phyloP scores from a whole-genome alignment of 2,329 filamentous ascomycete genomes.

The Ceratocystis albifundus region DNA sequence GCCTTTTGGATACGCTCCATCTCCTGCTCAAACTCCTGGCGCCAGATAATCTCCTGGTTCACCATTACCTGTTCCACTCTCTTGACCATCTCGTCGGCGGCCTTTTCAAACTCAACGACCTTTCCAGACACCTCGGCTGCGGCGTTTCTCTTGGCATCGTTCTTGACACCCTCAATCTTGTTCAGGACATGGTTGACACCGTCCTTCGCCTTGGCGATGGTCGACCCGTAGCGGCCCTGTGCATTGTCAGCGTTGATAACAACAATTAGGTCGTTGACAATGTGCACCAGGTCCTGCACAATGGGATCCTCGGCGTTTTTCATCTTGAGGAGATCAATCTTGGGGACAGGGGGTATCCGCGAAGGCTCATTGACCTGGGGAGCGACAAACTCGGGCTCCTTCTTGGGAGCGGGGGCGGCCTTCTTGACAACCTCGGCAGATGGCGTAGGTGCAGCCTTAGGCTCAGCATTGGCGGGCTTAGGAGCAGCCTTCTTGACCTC shows the following conservation, averaged over 20 bases:
- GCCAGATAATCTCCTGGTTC: slow-evolving; percentile 70
- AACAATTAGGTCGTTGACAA: slow-evolving; percentile 90
- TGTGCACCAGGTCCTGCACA: slow-evolving; percentile 85
- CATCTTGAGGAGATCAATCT: slow-evolving; percentile 68
- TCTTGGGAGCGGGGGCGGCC: slow-evolving; percentile 25
- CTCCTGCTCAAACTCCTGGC: slow-evolving; percentile 76
- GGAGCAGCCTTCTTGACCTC: slow-evolving; percentile 28
- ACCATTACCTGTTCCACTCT: slow-evolving; percentile 78
- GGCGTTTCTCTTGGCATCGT: slow-evolving; percentile 55
- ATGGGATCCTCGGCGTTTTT: slow-evolving; percentile 70
- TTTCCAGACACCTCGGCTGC: slow-evolving; percentile 63
- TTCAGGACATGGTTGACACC: slow-evolving; percentile 67
- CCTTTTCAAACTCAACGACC: slow-evolving; percentile 69
- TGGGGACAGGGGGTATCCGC: slow-evolving; percentile 49
- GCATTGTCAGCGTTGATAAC: slow-evolving; percentile 82
- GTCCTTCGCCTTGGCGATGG: slow-evolving; percentile 74
- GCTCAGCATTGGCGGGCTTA: slow-evolving; percentile 27
- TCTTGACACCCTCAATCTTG: slow-evolving; percentile 65
- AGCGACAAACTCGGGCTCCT: slow-evolving; percentile 36
- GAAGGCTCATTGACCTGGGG: slow-evolving; percentile 58
- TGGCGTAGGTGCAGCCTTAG: slow-evolving; percentile 28
- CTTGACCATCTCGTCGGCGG: slow-evolving; percentile 74
- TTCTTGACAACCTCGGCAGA: slow-evolving; percentile 28
- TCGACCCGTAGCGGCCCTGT: slow-evolving; percentile 61
- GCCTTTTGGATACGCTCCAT: slow-evolving; percentile 64